A percentile compares a stretch with the other conserved stretches of the same genome.
Conservation (phyloP, 805 yeast species). For the Wickerhamomyces tratensis region DNA sequence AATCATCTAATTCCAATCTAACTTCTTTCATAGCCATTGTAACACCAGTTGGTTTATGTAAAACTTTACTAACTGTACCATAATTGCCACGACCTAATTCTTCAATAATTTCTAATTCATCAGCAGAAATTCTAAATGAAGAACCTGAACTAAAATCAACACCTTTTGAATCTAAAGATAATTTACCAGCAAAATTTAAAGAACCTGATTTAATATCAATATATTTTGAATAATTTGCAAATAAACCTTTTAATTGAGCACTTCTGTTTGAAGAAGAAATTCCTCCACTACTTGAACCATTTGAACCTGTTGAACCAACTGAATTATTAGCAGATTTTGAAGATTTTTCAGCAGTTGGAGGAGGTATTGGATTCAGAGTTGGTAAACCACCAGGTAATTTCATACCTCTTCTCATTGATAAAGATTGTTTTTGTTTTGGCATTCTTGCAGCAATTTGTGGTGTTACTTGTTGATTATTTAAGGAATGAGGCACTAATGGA, state of each 20-base stretch:
- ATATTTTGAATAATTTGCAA: constrained; percentile 79
- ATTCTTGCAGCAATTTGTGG: constrained; percentile 67
- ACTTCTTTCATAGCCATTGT: constrained; percentile 98
- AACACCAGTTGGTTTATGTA: constrained; percentile 87
- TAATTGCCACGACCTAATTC: constrained; percentile 95
- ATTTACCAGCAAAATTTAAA: constrained; percentile 86
- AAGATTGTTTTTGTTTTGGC: constrained; percentile 74
- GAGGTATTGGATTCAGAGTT: constrained; percentile 17
- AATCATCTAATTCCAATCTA: constrained; percentile 82
- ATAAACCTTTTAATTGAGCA: constrained; percentile 43
- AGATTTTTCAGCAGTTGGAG: background rate
- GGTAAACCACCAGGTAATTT: constrained; percentile 80
- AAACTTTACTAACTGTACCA: constrained; percentile 89
- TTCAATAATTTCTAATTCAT: constrained; percentile 72
- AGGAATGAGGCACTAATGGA: constrained; percentile 23
- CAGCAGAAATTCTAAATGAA: constrained; percentile 76
- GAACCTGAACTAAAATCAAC: constrained; percentile 86
- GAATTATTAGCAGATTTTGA: constrained; percentile 12
- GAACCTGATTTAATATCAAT: constrained; percentile 90
- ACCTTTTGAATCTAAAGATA: constrained; percentile 86
- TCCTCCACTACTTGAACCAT: constrained; percentile 12
- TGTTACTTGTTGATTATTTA: constrained; percentile 75
- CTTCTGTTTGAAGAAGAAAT: constrained; percentile 10
- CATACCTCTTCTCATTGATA: constrained; percentile 81
- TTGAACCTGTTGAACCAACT: constrained; percentile 7